Percentiles rank a stretch among this genome's conserved stretches.
Evolutionary conservation across 2,329 filamentous ascomycete genomes (phyloP).

Genomic region (Claviceps sp.): DNA sequence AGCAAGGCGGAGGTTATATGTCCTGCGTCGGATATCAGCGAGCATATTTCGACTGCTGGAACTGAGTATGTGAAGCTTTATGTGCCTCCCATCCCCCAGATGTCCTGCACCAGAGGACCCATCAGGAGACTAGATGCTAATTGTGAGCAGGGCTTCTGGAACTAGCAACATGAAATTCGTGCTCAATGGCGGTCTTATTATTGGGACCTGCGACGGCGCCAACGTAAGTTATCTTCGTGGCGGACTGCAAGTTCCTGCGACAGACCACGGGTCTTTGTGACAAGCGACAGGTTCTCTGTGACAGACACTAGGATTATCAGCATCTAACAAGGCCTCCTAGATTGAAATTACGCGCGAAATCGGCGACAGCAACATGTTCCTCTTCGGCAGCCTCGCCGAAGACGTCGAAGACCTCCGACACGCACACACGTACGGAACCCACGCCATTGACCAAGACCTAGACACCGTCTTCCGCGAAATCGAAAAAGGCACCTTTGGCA

Average conservation of each 20-base stretch:
- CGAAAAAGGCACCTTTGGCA: slow-evolving; percentile 67
- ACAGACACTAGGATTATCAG: background rate
- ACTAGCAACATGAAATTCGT: slow-evolving; percentile 99
- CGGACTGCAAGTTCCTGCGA: background rate
- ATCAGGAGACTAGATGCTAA: too few species aligned
- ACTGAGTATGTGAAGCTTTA: slow-evolving; percentile 50
- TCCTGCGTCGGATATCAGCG: slow-evolving; percentile 89
- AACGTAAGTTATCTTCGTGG: slow-evolving; percentile 52
- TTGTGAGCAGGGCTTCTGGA: slow-evolving; percentile 44
- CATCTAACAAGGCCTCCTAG: slow-evolving; percentile 17
- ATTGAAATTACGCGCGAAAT: slow-evolving; percentile 98
- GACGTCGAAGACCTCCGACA: slow-evolving; percentile 95
- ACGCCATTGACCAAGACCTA: slow-evolving; percentile 65
- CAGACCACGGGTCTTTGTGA: background rate
- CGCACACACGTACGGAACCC: slow-evolving; percentile 69
- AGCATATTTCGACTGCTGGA: slow-evolving; percentile 96
- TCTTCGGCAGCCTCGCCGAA: slow-evolving; percentile 91
- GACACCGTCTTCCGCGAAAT: slow-evolving; percentile 75
- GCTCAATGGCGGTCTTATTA: slow-evolving; percentile 90
- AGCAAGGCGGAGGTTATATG: slow-evolving; percentile 97
- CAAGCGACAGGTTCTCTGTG: too few species aligned
- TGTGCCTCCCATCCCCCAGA: background rate
- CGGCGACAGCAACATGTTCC: slow-evolving; percentile 93
- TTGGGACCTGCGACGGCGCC: slow-evolving; percentile 93
- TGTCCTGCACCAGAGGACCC: too few species aligned